phyloP scores from a whole-genome alignment of 2,329 filamentous ascomycete species.

The Ophiostoma perfectum region DNA sequence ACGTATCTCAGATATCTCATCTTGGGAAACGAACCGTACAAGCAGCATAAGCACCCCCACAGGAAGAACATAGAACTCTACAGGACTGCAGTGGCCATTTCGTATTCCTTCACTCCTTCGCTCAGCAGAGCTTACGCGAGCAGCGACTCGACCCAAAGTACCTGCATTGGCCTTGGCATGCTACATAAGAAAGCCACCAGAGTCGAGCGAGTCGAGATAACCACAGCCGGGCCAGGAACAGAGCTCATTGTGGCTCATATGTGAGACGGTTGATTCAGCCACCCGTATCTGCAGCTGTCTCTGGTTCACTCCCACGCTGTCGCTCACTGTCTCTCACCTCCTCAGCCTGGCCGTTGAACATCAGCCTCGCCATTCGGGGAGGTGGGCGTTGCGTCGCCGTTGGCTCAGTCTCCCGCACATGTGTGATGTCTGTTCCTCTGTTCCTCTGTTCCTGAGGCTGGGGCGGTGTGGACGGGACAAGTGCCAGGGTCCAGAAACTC shows the following conservation, averaged over 20 bases:
- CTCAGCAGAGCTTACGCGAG: too few relatives aligned
- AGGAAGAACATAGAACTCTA: too few relatives aligned
- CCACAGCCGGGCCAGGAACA: background rate
- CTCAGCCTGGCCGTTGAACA: background rate
- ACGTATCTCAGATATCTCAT: too few relatives aligned
- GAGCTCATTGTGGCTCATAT: background rate
- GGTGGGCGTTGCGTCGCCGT: too few relatives aligned
- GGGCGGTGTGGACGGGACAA: background rate
- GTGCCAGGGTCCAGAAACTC: background rate
- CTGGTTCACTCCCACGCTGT: background rate
- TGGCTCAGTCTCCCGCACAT: too few relatives aligned
- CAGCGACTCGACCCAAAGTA: background rate
- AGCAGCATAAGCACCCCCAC: too few relatives aligned
- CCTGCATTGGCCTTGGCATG: background rate
- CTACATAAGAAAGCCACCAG: background rate
- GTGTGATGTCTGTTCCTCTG: too few relatives aligned
- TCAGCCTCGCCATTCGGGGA: too few relatives aligned
- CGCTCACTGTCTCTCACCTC: background rate
- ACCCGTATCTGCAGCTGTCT: background rate
- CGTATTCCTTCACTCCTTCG: too few relatives aligned
- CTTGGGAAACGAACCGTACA: too few relatives aligned
- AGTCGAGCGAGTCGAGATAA: background rate
- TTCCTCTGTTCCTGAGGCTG: background rate
- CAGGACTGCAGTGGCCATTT: too few relatives aligned
- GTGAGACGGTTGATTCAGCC: background rate